phyloP scores from a whole-genome alignment of 176 grass and related monocot genomes.

The Tillandsia leiboldiana region DNA sequence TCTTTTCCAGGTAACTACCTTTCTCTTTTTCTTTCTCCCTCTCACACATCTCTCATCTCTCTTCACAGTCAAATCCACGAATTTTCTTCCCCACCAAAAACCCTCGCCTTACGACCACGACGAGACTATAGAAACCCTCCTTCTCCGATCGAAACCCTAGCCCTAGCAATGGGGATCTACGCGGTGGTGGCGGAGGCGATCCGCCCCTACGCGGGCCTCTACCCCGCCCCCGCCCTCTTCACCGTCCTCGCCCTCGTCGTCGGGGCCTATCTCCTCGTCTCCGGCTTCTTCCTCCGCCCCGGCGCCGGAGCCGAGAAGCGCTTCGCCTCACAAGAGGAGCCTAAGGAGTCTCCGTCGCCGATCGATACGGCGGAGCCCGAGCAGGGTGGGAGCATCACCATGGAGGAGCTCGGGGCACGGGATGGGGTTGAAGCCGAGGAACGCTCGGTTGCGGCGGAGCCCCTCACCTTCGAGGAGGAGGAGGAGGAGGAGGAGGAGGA shows the following conservation, averaged over 20 bases:
- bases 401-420: background rate
- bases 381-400: background rate
- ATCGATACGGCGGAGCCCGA: conserved; percentile 10
- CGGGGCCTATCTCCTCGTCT: conserved; percentile 67
- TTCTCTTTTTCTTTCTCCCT: background rate
- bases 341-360: background rate
- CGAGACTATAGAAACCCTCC: no score
- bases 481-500: no score
- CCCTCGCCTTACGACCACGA: no score
- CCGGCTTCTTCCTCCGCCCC: conserved; percentile 54
- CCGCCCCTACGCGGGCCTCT: conserved; percentile 69
- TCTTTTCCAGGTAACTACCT: background rate
- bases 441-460: background rate
- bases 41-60: background rate
- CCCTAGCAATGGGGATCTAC: conserved; percentile 24
- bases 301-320: conserved; percentile 15
- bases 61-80: background rate
- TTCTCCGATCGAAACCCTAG: background rate
- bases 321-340: background rate
- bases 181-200: conserved; percentile 28
- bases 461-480: no score
- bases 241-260: conserved; percentile 77
- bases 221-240: conserved; percentile 49
- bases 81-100: background rate
- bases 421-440: background rate